Conservation (phyloP, 306 rosid genomes). For the Quercus robur region DNA sequence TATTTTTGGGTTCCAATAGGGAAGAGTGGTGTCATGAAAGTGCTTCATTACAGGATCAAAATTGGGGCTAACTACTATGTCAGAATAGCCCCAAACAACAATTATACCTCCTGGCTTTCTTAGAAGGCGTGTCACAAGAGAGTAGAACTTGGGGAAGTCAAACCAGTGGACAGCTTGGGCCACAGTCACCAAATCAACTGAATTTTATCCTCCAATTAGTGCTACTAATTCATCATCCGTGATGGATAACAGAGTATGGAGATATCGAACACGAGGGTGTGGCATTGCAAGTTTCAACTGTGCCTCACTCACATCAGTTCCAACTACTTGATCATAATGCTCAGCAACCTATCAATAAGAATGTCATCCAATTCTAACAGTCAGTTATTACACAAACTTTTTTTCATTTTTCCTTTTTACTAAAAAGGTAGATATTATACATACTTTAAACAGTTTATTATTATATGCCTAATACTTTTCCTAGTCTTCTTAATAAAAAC, state of each 20-base stretch:
- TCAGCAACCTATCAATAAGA: slow-evolving; percentile 17
- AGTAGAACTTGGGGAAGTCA: slow-evolving; percentile 29
- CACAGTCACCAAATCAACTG: slow-evolving; percentile 21
- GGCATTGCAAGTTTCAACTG: slow-evolving; percentile 26
- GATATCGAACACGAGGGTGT: slow-evolving; percentile 30
- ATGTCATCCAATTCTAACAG: background rate
- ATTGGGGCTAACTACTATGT: background rate
- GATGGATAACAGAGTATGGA: slow-evolving; percentile 15
- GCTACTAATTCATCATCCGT: slow-evolving; percentile 21
- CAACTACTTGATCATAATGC: slow-evolving; percentile 29
- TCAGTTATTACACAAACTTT: no score
- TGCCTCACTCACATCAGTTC: slow-evolving; percentile 28
- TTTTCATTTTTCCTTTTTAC: no score
- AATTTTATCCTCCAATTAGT: slow-evolving; percentile 24
- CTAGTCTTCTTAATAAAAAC: no score
- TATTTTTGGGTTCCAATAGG: background rate
- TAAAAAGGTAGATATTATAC: no score
- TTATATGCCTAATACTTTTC: no score
- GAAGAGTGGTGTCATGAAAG: background rate
- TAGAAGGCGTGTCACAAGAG: slow-evolving; percentile 13
- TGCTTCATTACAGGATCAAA: background rate
- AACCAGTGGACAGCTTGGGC: slow-evolving; percentile 35
- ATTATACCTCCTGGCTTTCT: slow-evolving; percentile 33
- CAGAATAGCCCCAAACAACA: background rate
- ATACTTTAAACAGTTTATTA: no score